These are phyloP conservation scores for Aspergillus hiratsukae DNA, from an alignment of 2,329 filamentous ascomycete genomes.

Conservation along the genomic window DNA sequence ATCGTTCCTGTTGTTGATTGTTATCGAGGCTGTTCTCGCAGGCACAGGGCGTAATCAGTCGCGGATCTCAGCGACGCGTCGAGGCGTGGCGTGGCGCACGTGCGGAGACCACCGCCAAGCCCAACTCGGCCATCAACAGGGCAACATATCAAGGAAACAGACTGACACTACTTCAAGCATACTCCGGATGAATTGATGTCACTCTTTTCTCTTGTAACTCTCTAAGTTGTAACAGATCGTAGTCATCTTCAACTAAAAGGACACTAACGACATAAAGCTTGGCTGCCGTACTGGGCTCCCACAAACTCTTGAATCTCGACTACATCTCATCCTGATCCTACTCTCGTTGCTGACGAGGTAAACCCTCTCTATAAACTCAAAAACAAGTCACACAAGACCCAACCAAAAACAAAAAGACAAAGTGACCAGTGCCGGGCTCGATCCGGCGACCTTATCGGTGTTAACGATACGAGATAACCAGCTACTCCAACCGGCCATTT, in stretches of 20 bases:
- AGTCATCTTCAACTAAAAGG: background rate
- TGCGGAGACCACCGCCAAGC: conserved; percentile 15
- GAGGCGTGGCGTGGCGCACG: conserved; percentile 12
- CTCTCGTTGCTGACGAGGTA: no score
- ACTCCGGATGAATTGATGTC: background rate
- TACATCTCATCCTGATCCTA: no score
- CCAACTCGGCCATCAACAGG: background rate
- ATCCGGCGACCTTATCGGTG: conserved; percentile 26
- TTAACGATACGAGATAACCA: conserved; percentile 32
- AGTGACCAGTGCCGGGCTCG: conserved; percentile 10
- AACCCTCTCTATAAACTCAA: no score
- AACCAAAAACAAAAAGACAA: background rate
- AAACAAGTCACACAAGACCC: background rate
- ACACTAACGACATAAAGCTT: background rate
- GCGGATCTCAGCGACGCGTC: conserved; percentile 19
- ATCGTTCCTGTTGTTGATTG: conserved; percentile 1
- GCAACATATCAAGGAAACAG: background rate
- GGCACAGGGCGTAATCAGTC: conserved; percentile 7
- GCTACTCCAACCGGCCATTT: conserved; percentile 29
- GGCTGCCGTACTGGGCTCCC: no score
- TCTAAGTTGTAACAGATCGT: no score
- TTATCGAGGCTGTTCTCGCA: background rate
- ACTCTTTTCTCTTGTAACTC: background rate
- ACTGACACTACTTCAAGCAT: background rate
- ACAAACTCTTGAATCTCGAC: no score